phyloP scores from a whole-genome alignment of 2,329 filamentous ascomycete genomes.

The Hypoxylon sp. region DNA sequence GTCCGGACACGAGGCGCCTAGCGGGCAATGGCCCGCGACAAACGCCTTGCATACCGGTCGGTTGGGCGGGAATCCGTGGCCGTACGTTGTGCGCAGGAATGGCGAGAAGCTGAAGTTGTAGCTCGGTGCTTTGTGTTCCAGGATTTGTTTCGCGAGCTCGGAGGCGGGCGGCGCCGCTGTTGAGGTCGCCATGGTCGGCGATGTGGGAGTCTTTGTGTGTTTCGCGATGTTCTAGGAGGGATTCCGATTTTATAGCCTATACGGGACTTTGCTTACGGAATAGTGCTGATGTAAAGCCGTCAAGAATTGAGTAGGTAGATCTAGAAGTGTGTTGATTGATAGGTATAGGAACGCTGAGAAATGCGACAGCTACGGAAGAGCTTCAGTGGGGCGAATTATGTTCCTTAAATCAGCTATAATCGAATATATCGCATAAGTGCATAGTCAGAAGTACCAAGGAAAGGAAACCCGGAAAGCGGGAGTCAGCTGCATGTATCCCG shows the following conservation, averaged over 20 bases:
- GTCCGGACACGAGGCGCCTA: conserved; percentile 87
- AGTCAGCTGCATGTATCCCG: background rate
- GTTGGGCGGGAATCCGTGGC: conserved; percentile 84
- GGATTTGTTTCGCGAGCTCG: conserved; percentile 64
- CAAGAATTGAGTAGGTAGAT: background rate
- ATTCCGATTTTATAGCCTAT: background rate
- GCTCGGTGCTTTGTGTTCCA: conserved; percentile 67
- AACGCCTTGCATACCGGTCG: conserved; percentile 89
- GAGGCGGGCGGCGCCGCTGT: conserved; percentile 49
- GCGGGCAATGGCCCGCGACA: conserved; percentile 86
- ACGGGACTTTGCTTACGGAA: background rate
- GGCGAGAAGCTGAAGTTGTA: conserved; percentile 88
- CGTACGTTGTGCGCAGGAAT: conserved; percentile 86
- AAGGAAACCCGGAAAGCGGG: background rate
- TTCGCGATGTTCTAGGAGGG: background rate
- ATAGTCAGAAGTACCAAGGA: background rate
- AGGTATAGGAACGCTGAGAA: conserved; percentile 4
- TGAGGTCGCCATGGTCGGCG: conserved; percentile 50
- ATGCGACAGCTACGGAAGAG: conserved; percentile 20
- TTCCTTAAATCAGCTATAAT: background rate
- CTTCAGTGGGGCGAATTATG: conserved; percentile 33
- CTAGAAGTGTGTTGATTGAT: conserved; percentile 9
- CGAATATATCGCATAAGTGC: conserved; percentile 10
- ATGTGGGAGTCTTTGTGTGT: background rate
- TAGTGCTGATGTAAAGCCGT: background rate